A percentile compares a stretch with the other conserved stretches of the same genome.
Evolutionary conservation across 176 grass and related monocot genomes (phyloP).

Genomic region (Phoenix roebelenii): DNA sequence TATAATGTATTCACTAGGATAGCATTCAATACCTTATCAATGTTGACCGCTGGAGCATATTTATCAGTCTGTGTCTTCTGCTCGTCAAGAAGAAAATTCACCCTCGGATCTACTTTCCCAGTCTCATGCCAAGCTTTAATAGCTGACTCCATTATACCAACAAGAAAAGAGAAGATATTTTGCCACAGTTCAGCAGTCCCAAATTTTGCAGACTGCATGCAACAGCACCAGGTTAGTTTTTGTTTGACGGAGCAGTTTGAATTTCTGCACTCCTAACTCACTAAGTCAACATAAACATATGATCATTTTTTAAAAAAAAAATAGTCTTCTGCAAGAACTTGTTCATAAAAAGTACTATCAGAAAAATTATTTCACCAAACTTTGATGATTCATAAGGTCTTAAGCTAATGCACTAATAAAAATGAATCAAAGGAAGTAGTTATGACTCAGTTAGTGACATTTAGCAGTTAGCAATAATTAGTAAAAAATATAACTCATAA

Average conservation of each 20-base stretch:
- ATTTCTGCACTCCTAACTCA: too few species aligned
- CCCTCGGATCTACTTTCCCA: constrained; percentile 49
- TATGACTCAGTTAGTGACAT: too few species aligned
- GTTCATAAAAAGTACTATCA: background rate
- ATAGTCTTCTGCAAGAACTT: background rate
- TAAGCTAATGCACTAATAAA: too few species aligned
- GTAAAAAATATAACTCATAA: too few species aligned
- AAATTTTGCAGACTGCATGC: constrained; percentile 50
- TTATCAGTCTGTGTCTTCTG: constrained; percentile 62
- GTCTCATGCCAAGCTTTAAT: constrained; percentile 87
- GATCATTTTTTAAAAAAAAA: too few species aligned
- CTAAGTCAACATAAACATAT: too few species aligned
- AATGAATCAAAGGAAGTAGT: background rate
- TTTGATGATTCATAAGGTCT: background rate
- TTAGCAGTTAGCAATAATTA: too few species aligned
- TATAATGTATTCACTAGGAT: background rate
- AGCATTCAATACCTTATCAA: constrained; percentile 55
- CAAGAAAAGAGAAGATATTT: constrained; percentile 54
- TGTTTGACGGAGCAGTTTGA: too few species aligned
- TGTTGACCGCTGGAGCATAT: constrained; percentile 64
- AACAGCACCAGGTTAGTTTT: constrained; percentile 9
- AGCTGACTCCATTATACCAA: constrained; percentile 60
- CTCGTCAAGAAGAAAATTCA: constrained; percentile 85
- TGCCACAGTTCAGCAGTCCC: constrained; percentile 29
- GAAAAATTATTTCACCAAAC: background rate